Base-by-base conservation (phyloP, 1,284 basidiomycete species). In the Hemileia vastatrix region DNA sequence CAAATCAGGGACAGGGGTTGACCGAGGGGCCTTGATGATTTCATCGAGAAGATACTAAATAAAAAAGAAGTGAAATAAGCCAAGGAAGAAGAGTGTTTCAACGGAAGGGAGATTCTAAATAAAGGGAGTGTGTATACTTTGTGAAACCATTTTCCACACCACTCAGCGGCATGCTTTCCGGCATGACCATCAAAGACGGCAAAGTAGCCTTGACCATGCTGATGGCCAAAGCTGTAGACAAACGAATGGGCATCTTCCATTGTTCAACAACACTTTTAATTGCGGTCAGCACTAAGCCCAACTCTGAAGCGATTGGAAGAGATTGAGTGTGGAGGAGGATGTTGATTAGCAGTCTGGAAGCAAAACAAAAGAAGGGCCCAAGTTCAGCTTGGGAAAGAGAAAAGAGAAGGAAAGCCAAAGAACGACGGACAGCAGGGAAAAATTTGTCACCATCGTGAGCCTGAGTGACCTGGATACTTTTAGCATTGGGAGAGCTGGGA, bases 231-330 rank as follows among this genome's bases (percentile, higher is more conserved):
- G 74, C 96, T 91, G 67, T 93, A 88, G 58, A 97, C 83, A 72
- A 96, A 96, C 32, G 90, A 90, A 76, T 98, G 93, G 0, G 93
- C 84, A 76, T 98, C 95, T 77, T 98, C 95, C 95, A 98, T 98
- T 36, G 87, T 90, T 66, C 94, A 81, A 64, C 95, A 81, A 68
- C 88, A 84, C 57, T 92, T 89, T 76, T 87, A 90, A 70, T 83
- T 83, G 51, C 78, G 73, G 78, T 96, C 91, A 70, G 95, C 90
- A 49, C 86, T 85, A 19, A 98, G 84, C 19, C 94, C 95, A 50
- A 97, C 84, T 67, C 86, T 72, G 72, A 80, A 86, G 3, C 71
- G 65, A 57, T 57, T 47, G 19, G 53, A 45, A 40, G 55, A 52
- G 31, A 40, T 33, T 21, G 66, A 57, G 9, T 72, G 84, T 87